Percentiles rank a stretch among this genome's conserved stretches.
Conservation (phyloP, 208 protist genomes). For the Endotrypanum monterogeii region DNA sequence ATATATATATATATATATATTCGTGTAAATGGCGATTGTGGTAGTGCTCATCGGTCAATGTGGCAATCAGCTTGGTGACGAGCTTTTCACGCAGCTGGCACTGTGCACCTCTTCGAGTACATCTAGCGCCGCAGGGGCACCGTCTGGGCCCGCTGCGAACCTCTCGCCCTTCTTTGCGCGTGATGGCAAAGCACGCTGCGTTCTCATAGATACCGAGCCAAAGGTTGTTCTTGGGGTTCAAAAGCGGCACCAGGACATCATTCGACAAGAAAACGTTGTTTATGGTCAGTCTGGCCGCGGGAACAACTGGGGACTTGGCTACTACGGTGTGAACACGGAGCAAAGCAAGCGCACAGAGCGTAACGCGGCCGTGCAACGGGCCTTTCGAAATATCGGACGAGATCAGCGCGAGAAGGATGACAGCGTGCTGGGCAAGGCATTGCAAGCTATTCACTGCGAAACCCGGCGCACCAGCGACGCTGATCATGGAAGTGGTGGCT, state of each 20-base stretch:
- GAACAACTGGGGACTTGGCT: constrained; percentile 89
- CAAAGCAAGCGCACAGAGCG: constrained; percentile 47
- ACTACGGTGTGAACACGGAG: constrained; percentile 63
- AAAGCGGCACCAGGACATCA: constrained; percentile 49
- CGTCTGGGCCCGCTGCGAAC: not conserved
- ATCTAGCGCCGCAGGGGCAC: not conserved
- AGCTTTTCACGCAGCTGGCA: constrained; percentile 75
- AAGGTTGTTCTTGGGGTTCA: constrained; percentile 81
- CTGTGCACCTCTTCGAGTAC: constrained; percentile 21
- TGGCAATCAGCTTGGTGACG: constrained; percentile 89
- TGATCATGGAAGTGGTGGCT: constrained; percentile 27
- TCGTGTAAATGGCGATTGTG: constrained; percentile 63
- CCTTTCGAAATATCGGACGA: constrained; percentile 56
- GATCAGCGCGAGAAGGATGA: constrained; percentile 76
- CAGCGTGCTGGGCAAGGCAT: constrained; percentile 46
- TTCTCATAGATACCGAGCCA: constrained; percentile 86
- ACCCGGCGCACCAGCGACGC: constrained; percentile 63
- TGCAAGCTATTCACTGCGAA: constrained; percentile 77
- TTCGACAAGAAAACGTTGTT: constrained; percentile 73
- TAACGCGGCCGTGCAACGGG: constrained; percentile 37
- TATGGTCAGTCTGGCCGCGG: constrained; percentile 82
- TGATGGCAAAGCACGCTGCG: constrained; percentile 76
- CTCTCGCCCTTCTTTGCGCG: constrained; percentile 57
- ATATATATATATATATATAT: not conserved
- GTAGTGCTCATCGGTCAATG: constrained; percentile 87